Evolutionary conservation across 495 filamentous ascomycete genomes (phyloP).

Genomic region (Extremus antarcticus): DNA sequence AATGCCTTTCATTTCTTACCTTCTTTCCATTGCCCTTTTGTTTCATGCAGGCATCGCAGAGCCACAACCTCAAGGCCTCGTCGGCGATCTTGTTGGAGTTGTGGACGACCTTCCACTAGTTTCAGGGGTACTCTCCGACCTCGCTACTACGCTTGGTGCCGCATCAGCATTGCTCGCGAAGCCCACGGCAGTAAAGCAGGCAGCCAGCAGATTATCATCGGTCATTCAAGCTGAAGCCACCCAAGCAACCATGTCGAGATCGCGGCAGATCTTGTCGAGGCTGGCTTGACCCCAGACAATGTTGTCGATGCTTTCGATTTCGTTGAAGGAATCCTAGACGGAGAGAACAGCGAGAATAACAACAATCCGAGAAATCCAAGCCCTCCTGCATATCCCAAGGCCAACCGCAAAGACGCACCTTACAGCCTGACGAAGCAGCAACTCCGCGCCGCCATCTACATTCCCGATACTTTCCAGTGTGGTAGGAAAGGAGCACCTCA

Average conservation of each 20-base stretch:
- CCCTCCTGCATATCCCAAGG: slow-evolving; percentile 25
- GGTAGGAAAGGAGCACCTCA: slow-evolving; percentile 24
- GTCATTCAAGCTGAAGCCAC: not conserved
- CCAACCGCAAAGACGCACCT: slow-evolving; percentile 30
- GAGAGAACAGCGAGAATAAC: slow-evolving; percentile 16
- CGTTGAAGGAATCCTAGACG: slow-evolving; percentile 5
- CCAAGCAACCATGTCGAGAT: not conserved
- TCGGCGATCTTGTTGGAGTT: not conserved
- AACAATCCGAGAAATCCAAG: slow-evolving; percentile 14
- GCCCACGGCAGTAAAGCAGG: not conserved
- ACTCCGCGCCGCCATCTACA: slow-evolving; percentile 35
- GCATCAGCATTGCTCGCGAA: not conserved
- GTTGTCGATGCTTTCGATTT: not conserved
- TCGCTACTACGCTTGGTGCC: not conserved
- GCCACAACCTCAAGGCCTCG: not conserved
- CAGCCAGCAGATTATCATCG: not conserved
- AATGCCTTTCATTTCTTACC: not conserved
- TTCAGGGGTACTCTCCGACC: not conserved
- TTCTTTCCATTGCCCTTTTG: not conserved
- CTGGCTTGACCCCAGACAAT: slow-evolving; percentile 5
- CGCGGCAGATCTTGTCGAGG: slow-evolving; percentile 1
- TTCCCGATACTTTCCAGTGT: slow-evolving; percentile 33
- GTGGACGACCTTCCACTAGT: not conserved
- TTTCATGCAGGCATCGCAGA: not conserved
- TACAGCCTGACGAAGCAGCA: slow-evolving; percentile 33